Evolutionary conservation across 345 rosid species (phyloP).

Genomic region (Arabis alpina): DNA sequence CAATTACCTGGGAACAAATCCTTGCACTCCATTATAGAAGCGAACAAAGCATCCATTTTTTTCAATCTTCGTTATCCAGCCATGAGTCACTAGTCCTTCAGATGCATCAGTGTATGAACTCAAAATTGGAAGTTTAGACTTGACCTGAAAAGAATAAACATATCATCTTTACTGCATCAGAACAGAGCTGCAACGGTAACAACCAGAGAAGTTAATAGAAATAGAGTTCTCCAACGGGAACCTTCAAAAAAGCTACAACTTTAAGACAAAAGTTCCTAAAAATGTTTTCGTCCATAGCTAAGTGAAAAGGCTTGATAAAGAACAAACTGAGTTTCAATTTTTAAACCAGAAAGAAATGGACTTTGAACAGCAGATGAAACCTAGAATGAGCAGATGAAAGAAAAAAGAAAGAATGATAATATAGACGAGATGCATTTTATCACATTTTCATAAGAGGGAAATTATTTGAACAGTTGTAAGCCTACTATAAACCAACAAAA

Average conservation of each 20-base stretch:
- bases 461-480: slow-evolving; percentile 11
- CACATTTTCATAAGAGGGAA: slow-evolving; percentile 7
- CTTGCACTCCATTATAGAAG: slow-evolving; percentile 97
- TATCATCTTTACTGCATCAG: slow-evolving; percentile 24
- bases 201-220: slow-evolving; percentile 20
- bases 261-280: slow-evolving; percentile 18
- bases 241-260: slow-evolving; percentile 2
- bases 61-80: slow-evolving; percentile 97
- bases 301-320: slow-evolving; percentile 20
- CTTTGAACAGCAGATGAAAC: too few species aligned
- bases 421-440: slow-evolving; percentile 12
- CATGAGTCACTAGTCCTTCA: slow-evolving; percentile 82
- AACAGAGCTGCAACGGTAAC: slow-evolving; percentile 19
- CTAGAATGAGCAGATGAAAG: not conserved
- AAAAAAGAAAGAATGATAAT: not conserved
- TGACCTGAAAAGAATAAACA: slow-evolving; percentile 64
- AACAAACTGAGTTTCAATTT: slow-evolving; percentile 6
- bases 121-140: slow-evolving; percentile 82
- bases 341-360: slow-evolving; percentile 9
- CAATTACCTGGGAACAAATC: slow-evolving; percentile 83
- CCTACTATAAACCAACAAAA: slow-evolving; percentile 28
- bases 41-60: slow-evolving; percentile 94
- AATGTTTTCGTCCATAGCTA: not conserved
- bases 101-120: slow-evolving; percentile 86
- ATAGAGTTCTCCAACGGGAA: slow-evolving; percentile 5